Evolutionary conservation across 345 rosid species (phyloP).

Genomic region (Mangifera indica): DNA sequence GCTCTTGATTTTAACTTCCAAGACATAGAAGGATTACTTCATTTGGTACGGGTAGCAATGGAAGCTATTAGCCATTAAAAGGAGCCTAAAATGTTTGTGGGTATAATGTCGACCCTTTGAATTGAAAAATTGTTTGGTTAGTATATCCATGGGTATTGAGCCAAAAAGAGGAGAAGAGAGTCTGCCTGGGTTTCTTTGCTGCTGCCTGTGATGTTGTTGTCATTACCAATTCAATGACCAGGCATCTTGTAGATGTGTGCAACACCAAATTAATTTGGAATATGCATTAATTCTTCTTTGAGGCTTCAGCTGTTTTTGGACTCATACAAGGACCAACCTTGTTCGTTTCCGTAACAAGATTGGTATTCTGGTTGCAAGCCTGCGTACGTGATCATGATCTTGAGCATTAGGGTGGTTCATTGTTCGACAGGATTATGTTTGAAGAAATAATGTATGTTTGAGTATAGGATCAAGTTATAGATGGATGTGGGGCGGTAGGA

Average conservation of each 20-base stretch:
- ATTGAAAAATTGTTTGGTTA: slow-evolving; percentile 10
- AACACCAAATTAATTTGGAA: slow-evolving; percentile 19
- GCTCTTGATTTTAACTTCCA: slow-evolving; percentile 97
- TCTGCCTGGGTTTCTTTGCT: slow-evolving; percentile 15
- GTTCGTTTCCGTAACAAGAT: slow-evolving; percentile 20
- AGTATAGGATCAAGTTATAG: slow-evolving; percentile 24
- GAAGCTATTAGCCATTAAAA: slow-evolving; percentile 65
- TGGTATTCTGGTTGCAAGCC: slow-evolving; percentile 23
- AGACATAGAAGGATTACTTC: slow-evolving; percentile 77
- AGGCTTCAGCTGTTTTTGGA: slow-evolving; percentile 30
- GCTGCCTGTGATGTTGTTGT: slow-evolving; percentile 10
- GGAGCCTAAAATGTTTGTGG: slow-evolving; percentile 19
- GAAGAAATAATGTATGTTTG: slow-evolving; percentile 27
- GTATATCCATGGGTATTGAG: slow-evolving; percentile 20
- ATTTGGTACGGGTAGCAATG: slow-evolving; percentile 75
- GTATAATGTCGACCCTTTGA: slow-evolving; percentile 19
- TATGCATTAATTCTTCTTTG: slow-evolving; percentile 21
- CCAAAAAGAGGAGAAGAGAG: slow-evolving; percentile 16
- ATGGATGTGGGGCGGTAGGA: slow-evolving; percentile 22
- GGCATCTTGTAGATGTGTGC: slow-evolving; percentile 32
- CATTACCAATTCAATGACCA: slow-evolving; percentile 9
- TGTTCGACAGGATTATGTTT: slow-evolving; percentile 20
- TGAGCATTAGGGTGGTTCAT: slow-evolving; percentile 23
- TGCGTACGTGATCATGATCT: slow-evolving; percentile 10
- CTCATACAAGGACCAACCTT: slow-evolving; percentile 16